Evolutionary conservation across 2,329 filamentous ascomycete genomes (phyloP).

Genomic region (Arthrobotrys iridis): DNA sequence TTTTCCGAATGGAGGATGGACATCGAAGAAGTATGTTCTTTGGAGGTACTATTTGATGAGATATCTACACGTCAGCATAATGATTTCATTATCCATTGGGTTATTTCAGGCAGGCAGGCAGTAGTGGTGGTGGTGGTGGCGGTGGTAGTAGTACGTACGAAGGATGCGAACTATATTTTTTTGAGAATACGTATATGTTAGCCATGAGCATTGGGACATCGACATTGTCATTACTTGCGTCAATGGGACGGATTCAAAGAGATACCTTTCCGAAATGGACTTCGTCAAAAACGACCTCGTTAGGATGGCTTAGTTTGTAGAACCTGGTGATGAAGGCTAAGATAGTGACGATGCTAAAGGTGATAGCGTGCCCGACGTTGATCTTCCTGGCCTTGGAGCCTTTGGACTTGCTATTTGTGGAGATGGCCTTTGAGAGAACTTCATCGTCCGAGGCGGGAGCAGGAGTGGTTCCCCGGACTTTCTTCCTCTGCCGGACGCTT

Average conservation of each 20-base stretch:
- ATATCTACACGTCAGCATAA: too few relatives aligned
- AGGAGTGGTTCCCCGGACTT: slow-evolving; percentile 53
- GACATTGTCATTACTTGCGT: too few relatives aligned
- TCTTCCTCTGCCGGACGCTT: slow-evolving; percentile 57
- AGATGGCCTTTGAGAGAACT: slow-evolving; percentile 33
- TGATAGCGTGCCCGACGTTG: slow-evolving; percentile 84
- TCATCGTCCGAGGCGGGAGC: slow-evolving; percentile 54
- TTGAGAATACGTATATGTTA: slow-evolving; percentile 8
- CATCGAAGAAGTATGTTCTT: slow-evolving; percentile 99
- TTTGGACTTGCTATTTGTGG: slow-evolving; percentile 25
- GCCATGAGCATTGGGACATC: too few relatives aligned
- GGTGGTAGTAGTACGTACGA: slow-evolving; percentile 59
- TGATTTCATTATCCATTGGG: too few relatives aligned
- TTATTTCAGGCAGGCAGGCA: too few relatives aligned
- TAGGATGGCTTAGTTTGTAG: slow-evolving; percentile 93
- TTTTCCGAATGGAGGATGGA: slow-evolving; percentile 97
- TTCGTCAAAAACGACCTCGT: slow-evolving; percentile 98
- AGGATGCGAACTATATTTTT: slow-evolving; percentile 72
- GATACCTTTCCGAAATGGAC: slow-evolving; percentile 98
- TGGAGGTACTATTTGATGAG: slow-evolving; percentile 90
- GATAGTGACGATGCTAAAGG: slow-evolving; percentile 77
- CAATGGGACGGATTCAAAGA: too few relatives aligned
- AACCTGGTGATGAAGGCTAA: slow-evolving; percentile 92
- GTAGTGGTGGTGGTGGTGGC: too few relatives aligned
- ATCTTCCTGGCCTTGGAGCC: slow-evolving; percentile 49